Evolutionary conservation across 768 basidiomycete genomes (phyloP), one percentile per base, ranked within the genome.

Genomic region (Leccinum rimulosum): DNA sequence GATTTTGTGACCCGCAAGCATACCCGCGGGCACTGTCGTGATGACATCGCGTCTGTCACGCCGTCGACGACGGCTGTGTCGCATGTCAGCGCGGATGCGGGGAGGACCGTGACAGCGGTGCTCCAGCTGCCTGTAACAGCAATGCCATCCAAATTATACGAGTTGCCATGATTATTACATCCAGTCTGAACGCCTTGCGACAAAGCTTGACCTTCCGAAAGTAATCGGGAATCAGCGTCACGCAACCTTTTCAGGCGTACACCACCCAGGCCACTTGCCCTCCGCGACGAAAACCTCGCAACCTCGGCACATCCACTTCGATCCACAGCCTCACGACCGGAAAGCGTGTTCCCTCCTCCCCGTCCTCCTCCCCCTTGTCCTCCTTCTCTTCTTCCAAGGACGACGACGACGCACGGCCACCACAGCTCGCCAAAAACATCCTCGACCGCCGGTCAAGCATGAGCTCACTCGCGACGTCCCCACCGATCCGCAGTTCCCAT

Each of bases 391-490:
- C 36, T 5, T 36, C 35, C 3, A 6, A 38, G 17, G 36, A 38
- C 36, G 3, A 17, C 1, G 36, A 38, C 15, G 36, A 38, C 6
- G 15, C 36, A 15, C 36, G 36, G 15, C 36, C 7, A 17, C 15
- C 15, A 38, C 36, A 38, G 3, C n/a, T 19, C 6, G 52, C 64
- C 15, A 61, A 25, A 25, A 69, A 68, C 55, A 55, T 57, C 57
- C 55, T 69, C 9, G 64, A 60, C 54, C 65, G 52, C 11, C 67
- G 57, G 51, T 62, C 64, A 4, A 68, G 38, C 67, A 68, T 69
- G 9, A 66, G 61, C 49, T 68, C 67, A 28, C 62, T 68, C 45
- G 67, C 67, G 9, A 66, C 62, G 40, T 68, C 67, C 4, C 67
- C 67, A 6, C 67, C 14, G 31, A 68, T 64, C 50, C 58, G 40